A percentile compares a stretch with the other conserved stretches of the same genome.
Conservation (phyloP, 31 red algal genomes). For the Porphyra umbilicalis region DNA sequence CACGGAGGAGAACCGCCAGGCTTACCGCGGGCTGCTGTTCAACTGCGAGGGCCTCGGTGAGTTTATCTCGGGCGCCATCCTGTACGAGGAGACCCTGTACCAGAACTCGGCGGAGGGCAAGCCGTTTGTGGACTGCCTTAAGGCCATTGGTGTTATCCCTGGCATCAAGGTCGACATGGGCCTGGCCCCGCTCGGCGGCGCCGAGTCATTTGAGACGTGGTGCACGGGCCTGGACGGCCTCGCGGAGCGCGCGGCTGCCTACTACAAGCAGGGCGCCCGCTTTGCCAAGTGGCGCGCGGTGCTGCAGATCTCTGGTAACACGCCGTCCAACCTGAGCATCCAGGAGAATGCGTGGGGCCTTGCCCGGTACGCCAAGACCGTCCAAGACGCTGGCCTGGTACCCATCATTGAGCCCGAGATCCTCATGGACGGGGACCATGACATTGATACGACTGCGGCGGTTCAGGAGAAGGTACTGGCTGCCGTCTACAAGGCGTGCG, state of each 20-base stretch:
- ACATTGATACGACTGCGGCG: constrained; percentile 68
- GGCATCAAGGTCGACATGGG: constrained; percentile 99
- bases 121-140: constrained; percentile 91
- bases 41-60: constrained; percentile 86
- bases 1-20: constrained; percentile 88
- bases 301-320: constrained; percentile 75
- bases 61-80: constrained; percentile 96
- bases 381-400: constrained; percentile 91
- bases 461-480: constrained; percentile 94
- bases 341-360: constrained; percentile 91
- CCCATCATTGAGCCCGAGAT: constrained; percentile 99
- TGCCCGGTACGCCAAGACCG: constrained; percentile 89
- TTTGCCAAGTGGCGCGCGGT: constrained; percentile 99
- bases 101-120: constrained; percentile 76
- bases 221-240: constrained; percentile 95
- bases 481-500: constrained; percentile 84
- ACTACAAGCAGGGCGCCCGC: constrained; percentile 94
- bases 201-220: constrained; percentile 95
- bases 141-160: constrained; percentile 87
- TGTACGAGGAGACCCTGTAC: constrained; percentile 97
- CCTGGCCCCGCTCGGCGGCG: constrained; percentile 77
- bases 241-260: constrained; percentile 80
- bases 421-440: constrained; percentile 94
- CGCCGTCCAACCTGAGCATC: constrained; percentile 67
- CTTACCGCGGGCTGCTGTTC: constrained; percentile 91